Evolutionary conservation across 1,284 basidiomycete genomes (phyloP).

Genomic region (Moesziomyces parantarcticus): DNA sequence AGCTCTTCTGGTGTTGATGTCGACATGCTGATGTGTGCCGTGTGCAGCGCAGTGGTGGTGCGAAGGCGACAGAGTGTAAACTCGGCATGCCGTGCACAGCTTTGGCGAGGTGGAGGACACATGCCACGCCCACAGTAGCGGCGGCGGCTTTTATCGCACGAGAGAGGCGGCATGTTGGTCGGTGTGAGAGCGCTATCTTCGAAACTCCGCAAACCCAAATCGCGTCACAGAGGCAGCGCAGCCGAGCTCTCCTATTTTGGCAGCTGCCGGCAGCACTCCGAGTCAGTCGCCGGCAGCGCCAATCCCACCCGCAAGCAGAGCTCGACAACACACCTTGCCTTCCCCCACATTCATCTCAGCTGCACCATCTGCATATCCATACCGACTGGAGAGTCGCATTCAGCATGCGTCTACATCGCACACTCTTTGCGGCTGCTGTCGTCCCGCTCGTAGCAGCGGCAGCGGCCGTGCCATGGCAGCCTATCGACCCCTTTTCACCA

Average conservation of each 20-base stretch:
- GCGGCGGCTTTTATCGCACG: slow-evolving; percentile 4
- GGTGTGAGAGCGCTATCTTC: neutral
- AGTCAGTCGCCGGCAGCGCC: neutral
- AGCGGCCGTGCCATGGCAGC: slow-evolving; percentile 27
- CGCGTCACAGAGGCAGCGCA: neutral
- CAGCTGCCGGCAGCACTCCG: neutral
- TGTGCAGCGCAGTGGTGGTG: neutral
- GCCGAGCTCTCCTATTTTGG: neutral
- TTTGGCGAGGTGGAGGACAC: slow-evolving; percentile 9
- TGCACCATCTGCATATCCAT: too few relatives aligned
- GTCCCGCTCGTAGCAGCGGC: neutral
- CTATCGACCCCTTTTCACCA: slow-evolving; percentile 21
- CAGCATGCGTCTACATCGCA: slow-evolving; percentile 23
- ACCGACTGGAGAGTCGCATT: too few relatives aligned
- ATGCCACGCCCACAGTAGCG: neutral
- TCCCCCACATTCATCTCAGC: too few relatives aligned
- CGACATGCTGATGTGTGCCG: slow-evolving; percentile 47
- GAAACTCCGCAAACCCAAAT: slow-evolving; percentile 1
- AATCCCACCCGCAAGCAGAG: too few relatives aligned
- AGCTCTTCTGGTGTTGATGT: slow-evolving; percentile 70
- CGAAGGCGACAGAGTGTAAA: neutral
- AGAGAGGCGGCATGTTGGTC: neutral
- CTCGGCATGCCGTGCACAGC: slow-evolving; percentile 1
- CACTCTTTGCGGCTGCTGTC: slow-evolving; percentile 8
- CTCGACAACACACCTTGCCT: too few relatives aligned